Conservation (phyloP, 176 grass and related monocot species). For the Avena atlantica region DNA sequence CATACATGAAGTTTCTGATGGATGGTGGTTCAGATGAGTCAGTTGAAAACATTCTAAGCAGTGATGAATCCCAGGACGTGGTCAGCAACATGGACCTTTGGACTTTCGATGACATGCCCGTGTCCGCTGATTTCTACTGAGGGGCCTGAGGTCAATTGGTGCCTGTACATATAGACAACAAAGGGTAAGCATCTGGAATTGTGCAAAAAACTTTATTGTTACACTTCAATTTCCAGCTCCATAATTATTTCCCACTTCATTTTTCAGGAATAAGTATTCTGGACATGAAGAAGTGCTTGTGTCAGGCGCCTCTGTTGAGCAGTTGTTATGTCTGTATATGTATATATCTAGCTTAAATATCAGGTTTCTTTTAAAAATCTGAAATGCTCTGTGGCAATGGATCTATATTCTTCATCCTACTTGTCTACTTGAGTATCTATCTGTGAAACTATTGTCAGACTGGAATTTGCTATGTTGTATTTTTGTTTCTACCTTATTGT, state of each 20-base stretch:
- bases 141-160: neutral
- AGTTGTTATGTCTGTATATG: constrained; percentile 31
- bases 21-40: constrained; percentile 58
- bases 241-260: neutral
- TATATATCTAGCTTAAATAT: constrained; percentile 29
- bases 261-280: constrained; percentile 59
- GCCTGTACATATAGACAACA: constrained; percentile 50
- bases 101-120: constrained; percentile 78
- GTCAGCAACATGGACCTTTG: constrained; percentile 64
- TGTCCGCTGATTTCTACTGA: constrained; percentile 43
- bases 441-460: neutral
- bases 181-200: constrained; percentile 30
- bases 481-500: constrained; percentile 25
- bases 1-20: constrained; percentile 73
- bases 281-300: constrained; percentile 39
- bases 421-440: constrained; percentile 23
- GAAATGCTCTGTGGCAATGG: neutral
- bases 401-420: neutral
- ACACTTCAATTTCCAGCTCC: constrained; percentile 6
- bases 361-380: neutral
- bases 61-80: constrained; percentile 54
- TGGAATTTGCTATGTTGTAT: neutral
- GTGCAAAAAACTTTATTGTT: constrained; percentile 15
- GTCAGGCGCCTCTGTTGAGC: constrained; percentile 14
- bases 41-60: constrained; percentile 51